phyloP scores from a whole-genome alignment of 2,329 filamentous ascomycete genomes.

The Pezicula neosporulosa region DNA sequence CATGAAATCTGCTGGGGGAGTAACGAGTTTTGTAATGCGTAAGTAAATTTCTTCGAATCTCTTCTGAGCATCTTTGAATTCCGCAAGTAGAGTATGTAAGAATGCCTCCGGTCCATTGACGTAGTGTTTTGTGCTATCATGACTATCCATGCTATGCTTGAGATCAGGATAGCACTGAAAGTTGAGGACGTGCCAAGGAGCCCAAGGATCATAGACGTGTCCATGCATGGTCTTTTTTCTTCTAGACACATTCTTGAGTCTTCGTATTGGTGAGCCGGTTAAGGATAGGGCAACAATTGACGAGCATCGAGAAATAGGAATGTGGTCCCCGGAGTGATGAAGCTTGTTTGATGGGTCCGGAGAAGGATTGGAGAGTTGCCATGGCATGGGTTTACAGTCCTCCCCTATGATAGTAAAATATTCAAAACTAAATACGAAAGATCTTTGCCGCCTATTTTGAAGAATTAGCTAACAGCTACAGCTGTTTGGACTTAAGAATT shows the following conservation, averaged over 20 bases:
- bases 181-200: slow-evolving; percentile 56
- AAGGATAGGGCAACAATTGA: slow-evolving; percentile 57
- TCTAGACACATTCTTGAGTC: slow-evolving; percentile 45
- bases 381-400: slow-evolving; percentile 52
- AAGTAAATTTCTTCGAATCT: slow-evolving; percentile 54
- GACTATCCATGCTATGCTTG: slow-evolving; percentile 50
- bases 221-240: slow-evolving; percentile 46
- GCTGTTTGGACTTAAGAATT: too few species aligned
- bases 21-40: slow-evolving; percentile 54
- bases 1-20: slow-evolving; percentile 55
- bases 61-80: slow-evolving; percentile 55
- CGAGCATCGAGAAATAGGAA: slow-evolving; percentile 56
- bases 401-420: slow-evolving; percentile 60
- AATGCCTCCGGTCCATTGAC: slow-evolving; percentile 61
- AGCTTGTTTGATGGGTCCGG: slow-evolving; percentile 29
- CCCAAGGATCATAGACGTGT: slow-evolving; percentile 54
- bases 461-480: too few species aligned
- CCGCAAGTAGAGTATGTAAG: slow-evolving; percentile 51
- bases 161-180: slow-evolving; percentile 59
- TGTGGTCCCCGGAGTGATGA: slow-evolving; percentile 42
- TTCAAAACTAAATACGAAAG: slow-evolving; percentile 62
- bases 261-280: slow-evolving; percentile 45
- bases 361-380: slow-evolving; percentile 52
- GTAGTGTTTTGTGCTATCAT: slow-evolving; percentile 51
- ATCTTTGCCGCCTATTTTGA: slow-evolving; percentile 41